Conservation (phyloP, 768 basidiomycete species). For the Astraeus odoratus region DNA sequence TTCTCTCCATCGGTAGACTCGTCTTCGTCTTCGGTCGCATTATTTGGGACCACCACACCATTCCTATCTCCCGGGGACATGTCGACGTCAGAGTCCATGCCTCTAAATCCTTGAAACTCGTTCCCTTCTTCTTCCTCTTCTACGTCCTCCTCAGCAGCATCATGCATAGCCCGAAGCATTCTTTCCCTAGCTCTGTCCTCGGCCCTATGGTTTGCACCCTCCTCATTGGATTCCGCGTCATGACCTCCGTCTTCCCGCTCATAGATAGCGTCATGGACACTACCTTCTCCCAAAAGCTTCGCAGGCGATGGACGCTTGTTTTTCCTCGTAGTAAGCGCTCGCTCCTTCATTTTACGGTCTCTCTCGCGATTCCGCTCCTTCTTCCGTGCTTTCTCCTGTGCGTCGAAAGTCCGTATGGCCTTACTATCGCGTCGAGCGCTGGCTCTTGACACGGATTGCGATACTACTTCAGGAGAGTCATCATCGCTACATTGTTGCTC, state of each 20-base stretch:
- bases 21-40: conserved; percentile 14
- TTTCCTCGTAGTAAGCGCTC: conserved; percentile 27
- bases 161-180: conserved; percentile 24
- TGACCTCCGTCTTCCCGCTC: conserved; percentile 20
- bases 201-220: conserved; percentile 14
- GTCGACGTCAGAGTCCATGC: conserved; percentile 7
- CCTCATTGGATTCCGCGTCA: conserved; percentile 20
- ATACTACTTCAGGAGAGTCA: conserved; percentile 44
- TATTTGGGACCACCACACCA: conserved; percentile 8
- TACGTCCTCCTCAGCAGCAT: conserved; percentile 20
- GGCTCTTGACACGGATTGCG: conserved; percentile 41
- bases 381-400: conserved; percentile 32
- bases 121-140: conserved; percentile 16
- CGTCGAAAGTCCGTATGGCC: conserved; percentile 31
- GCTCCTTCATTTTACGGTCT: conserved; percentile 45
- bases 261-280: conserved; percentile 7
- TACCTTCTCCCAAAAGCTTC: not conserved
- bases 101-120: conserved; percentile 9
- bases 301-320: conserved; percentile 10
- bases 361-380: conserved; percentile 40
- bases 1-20: conserved; percentile 7
- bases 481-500: conserved; percentile 28
- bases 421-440: conserved; percentile 30
- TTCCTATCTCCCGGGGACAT: conserved; percentile 11
- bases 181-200: conserved; percentile 12